phyloP scores from a whole-genome alignment of 805 yeast species.

The Metschnikowia proteae region DNA sequence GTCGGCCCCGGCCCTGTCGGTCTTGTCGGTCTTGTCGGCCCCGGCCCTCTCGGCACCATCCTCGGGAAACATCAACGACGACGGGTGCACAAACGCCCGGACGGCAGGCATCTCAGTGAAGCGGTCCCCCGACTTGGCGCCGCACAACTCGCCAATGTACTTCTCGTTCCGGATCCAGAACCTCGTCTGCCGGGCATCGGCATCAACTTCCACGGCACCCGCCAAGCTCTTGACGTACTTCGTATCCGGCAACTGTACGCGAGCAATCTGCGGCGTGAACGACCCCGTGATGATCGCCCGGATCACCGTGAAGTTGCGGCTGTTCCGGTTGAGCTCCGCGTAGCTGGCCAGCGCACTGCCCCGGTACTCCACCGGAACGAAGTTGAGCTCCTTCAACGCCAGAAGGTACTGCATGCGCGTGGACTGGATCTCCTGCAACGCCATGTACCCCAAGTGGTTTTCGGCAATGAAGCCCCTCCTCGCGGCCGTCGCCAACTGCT shows the following conservation, averaged over 20 bases:
- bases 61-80: constrained; percentile 65
- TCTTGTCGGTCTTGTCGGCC: no score
- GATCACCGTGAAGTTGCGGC: constrained; percentile 47
- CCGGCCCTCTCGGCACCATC: constrained; percentile 16
- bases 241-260: constrained; percentile 79
- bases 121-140: constrained; percentile 5
- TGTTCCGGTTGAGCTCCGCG: constrained; percentile 47
- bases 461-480: constrained; percentile 47
- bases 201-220: constrained; percentile 84
- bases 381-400: constrained; percentile 73
- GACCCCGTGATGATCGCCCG: constrained; percentile 75
- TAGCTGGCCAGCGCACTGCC: not conserved
- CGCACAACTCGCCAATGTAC: constrained; percentile 21
- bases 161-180: constrained; percentile 69
- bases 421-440: constrained; percentile 67
- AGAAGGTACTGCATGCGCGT: constrained; percentile 67
- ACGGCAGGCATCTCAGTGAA: constrained; percentile 46
- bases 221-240: constrained; percentile 63
- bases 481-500: constrained; percentile 16
- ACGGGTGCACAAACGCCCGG: constrained; percentile 83
- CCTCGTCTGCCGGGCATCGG: constrained; percentile 69
- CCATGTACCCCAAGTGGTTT: constrained; percentile 57
- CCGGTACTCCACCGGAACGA: constrained; percentile 54
- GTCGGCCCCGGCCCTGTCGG: constrained; percentile 33
- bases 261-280: constrained; percentile 76